Evolutionary conservation across 768 basidiomycete genomes (phyloP), one percentile per base, ranked within the genome.

Genomic region (Tylopilus rubrobrunneus): DNA sequence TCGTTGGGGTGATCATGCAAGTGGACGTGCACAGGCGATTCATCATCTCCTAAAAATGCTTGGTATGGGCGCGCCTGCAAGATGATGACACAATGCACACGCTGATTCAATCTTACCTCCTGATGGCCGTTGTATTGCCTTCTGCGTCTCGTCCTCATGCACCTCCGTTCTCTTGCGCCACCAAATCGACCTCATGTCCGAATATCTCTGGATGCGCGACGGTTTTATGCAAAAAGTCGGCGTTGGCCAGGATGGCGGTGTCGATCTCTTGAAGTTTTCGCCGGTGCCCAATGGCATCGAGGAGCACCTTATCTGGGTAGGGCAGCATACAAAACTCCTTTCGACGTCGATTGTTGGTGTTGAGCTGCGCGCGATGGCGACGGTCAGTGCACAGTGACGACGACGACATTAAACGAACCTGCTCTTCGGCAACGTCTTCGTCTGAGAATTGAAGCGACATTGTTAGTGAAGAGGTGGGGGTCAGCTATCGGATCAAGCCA

Each of bases 171-270:
- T 64, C 65, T 15, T 40, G 48, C 17, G 10, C 7, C 4, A 23
- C 12, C 3, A 74, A 46, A 17, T 75, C n/a, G 1, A 75, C 48
- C 12, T 75, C 80, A 56, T 81, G 79, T 15, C 82, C 86, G 61
- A 94, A 95, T 27, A 96, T 91, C 61, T 86, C 85, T 0, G 92
- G 88, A 69, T 89, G 78, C 14, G 81, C 83, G 11, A 91, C 83
- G 58, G 96, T 86, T 56, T 80, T 73, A 4, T 78, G 74, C 53
- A 96, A 67, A 67, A 98, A 94, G 42, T 85, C 75, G 1, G 89
- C 86, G 62, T 96, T 97, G 48, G 75, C 82, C 47, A 82, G 69
- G 59, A 97, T 95, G 9, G 89, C 89, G 8, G 80, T 74, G 70
- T 98, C 94, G 12, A 91, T 86, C 27, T 79, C 82, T 31, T 85